Evolutionary conservation across 2,329 filamentous ascomycete genomes (phyloP).

Genomic region (Penicillium sp.): DNA sequence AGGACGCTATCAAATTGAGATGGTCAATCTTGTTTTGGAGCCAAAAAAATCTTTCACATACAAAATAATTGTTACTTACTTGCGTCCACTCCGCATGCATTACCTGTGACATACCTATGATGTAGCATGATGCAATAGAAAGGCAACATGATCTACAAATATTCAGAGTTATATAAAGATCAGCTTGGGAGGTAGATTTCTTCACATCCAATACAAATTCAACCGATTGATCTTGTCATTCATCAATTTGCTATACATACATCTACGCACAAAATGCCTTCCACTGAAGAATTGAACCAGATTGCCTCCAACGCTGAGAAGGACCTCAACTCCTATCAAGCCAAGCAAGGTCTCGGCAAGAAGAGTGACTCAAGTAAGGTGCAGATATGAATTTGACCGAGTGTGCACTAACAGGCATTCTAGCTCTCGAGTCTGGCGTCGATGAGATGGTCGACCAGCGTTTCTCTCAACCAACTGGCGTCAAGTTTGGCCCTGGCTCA

Average conservation of each 20-base stretch:
- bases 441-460: slow-evolving; percentile 40
- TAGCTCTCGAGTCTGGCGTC: slow-evolving; percentile 44
- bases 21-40: slow-evolving; percentile 10
- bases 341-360: slow-evolving; percentile 40
- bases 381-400: not conserved
- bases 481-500: slow-evolving; percentile 40
- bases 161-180: slow-evolving; percentile 7
- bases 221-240: not conserved
- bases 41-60: not conserved
- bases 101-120: slow-evolving; percentile 35
- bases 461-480: slow-evolving; percentile 35
- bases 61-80: not conserved
- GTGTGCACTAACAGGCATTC: not conserved
- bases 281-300: slow-evolving; percentile 27
- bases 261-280: slow-evolving; percentile 18
- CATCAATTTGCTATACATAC: not conserved
- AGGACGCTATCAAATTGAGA: slow-evolving; percentile 7
- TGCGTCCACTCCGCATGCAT: not conserved
- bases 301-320: slow-evolving; percentile 37
- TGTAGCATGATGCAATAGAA: slow-evolving; percentile 35
- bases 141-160: not conserved
- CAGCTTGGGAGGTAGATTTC: not conserved
- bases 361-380: slow-evolving; percentile 43
- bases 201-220: not conserved
- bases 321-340: slow-evolving; percentile 43